A percentile compares a stretch with the other conserved stretches of the same genome.
These are phyloP conservation scores for Avena eriantha DNA, from an alignment of 176 grass and related monocot species.

Conservation along the genomic window DNA sequence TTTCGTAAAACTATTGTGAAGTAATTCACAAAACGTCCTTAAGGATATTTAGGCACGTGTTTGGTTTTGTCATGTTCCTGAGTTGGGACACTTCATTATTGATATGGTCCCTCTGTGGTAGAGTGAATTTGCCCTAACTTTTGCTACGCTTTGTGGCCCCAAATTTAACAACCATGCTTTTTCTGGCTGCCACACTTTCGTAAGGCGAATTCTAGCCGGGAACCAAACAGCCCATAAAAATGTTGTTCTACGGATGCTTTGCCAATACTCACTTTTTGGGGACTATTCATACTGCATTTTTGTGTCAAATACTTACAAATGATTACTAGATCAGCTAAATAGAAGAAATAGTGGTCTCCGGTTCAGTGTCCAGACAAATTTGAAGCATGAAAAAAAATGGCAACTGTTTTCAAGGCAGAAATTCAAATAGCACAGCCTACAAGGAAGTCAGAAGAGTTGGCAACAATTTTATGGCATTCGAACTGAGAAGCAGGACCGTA, in stretches of 20 bases:
- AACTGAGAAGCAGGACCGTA: not conserved
- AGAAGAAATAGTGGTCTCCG: not conserved
- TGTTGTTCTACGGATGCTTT: not conserved
- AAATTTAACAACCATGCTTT: too few species aligned
- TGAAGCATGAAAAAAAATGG: not conserved
- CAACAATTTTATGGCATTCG: not conserved
- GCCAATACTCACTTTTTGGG: not conserved
- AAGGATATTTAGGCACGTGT: not conserved
- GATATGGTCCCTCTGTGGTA: not conserved
- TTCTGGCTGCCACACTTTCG: not conserved
- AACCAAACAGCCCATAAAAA: not conserved
- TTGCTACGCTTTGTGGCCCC: too few species aligned
- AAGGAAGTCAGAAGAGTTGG: not conserved
- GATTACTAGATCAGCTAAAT: too few species aligned
- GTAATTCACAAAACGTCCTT: not conserved
- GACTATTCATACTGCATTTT: not conserved
- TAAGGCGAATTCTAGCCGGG: not conserved
- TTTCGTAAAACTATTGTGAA: too few species aligned
- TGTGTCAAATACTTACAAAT: not conserved
- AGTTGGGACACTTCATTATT: not conserved
- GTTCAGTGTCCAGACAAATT: slow-evolving; percentile 4
- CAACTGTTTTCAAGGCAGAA: not conserved
- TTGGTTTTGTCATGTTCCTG: not conserved
- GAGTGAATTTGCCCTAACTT: too few species aligned
- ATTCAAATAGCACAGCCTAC: not conserved